Evolutionary conservation across 73 alveolate genomes (phyloP), one percentile per base, ranked within the genome.

Genomic region (Tetrahymena malaccensis): DNA sequence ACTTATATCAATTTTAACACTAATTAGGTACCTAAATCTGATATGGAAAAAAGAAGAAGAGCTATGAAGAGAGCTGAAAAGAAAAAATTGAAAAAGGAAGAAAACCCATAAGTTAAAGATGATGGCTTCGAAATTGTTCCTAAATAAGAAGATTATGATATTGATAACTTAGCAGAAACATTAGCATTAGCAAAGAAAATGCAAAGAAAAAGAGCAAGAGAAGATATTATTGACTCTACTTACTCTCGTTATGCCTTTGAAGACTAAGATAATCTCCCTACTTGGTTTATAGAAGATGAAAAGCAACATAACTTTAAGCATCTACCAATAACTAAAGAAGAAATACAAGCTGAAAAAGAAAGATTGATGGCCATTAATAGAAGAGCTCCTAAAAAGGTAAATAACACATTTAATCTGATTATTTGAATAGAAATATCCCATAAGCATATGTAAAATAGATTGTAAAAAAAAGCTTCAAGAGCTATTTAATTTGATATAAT

Each of bases 91-190:
- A 95, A 94, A 57, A 85, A 38, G 38, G 96, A 96, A 93, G 96
- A 95, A 34, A 94, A 95, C 21, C 97, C 96, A 25, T 93, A 94
- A 94, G 93, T 96, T 35, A 85, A 95, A 35, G 94, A 96, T 55
- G 85, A 85, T 84, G 98, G 94, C 9, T 96, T 97, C 12, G 98
- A 97, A 95, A 96, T 95, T 0, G 99, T 97, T 10, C 97, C 98
- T 40, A 96, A 93, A 94, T 95, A 89, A 38, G 97, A 97, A 34
- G 97, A 95, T 85, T 97, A 97, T 97, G 99, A 98, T 94, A 96
- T 99, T 84, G 99, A 98, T 94, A 99, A 98, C 55, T 98, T 98
- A 96, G 99, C 99, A 17, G 99, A 98, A 96, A 98, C 98, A 84
- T 85, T 99, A 56, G 99, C 99, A n/a, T 96, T 98, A 43, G 99